These are phyloP conservation scores for Mycena epipterygia DNA, from an alignment of 768 basidiomycete species.

Conservation along the genomic window DNA sequence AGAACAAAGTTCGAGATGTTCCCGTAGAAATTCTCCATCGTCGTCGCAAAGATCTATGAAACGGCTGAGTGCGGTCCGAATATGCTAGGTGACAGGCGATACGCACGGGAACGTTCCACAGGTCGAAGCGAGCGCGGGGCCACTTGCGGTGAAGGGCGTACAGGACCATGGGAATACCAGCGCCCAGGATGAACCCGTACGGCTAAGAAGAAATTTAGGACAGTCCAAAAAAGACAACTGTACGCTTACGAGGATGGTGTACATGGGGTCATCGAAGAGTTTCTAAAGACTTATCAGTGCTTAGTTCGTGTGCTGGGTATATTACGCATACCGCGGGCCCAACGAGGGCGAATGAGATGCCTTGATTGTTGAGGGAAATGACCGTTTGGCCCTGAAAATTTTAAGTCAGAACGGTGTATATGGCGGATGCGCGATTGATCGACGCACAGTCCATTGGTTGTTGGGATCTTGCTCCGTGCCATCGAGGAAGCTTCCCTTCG, in stretches of 20 bases:
- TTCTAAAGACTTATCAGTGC: conserved; percentile 12
- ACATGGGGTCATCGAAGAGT: conserved; percentile 39
- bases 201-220: conserved; percentile 23
- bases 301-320: background rate
- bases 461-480: conserved; percentile 39
- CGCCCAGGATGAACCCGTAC: conserved; percentile 42
- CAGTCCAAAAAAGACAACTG: background rate
- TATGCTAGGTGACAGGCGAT: background rate
- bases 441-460: conserved; percentile 42
- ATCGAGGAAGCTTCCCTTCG: conserved; percentile 37
- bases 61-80: too few relatives aligned
- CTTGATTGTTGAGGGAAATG: conserved; percentile 44
- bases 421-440: background rate
- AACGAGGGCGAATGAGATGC: conserved; percentile 41
- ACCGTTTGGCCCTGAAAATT: conserved; percentile 38
- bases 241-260: conserved; percentile 36
- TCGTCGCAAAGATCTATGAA: conserved; percentile 37
- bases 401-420: background rate
- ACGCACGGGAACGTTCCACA: conserved; percentile 38
- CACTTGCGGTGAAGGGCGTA: conserved; percentile 38
- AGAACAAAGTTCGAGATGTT: conserved; percentile 39
- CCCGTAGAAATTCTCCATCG: conserved; percentile 40
- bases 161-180: conserved; percentile 36
- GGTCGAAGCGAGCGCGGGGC: conserved; percentile 38
- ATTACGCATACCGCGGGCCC: conserved; percentile 34